phyloP scores from a whole-genome alignment of 768 basidiomycete species.

The Leccinum longicurvipes region DNA sequence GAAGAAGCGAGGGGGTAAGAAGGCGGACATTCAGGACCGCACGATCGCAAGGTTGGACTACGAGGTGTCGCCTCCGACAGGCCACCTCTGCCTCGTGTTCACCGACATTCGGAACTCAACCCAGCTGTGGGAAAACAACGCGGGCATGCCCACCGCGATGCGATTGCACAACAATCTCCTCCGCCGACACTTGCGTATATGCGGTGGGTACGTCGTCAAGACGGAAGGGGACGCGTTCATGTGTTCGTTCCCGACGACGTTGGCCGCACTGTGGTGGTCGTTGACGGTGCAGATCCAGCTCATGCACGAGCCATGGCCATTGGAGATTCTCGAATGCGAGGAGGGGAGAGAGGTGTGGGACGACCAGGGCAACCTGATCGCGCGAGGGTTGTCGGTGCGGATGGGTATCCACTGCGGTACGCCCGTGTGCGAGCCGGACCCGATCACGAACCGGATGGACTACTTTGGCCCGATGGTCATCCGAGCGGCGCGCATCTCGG shows the following conservation, averaged over 20 bases:
- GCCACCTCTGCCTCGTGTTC: constrained; percentile 90
- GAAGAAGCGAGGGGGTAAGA: constrained; percentile 38
- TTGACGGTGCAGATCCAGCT: constrained; percentile 82
- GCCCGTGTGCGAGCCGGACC: constrained; percentile 89
- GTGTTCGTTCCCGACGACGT: constrained; percentile 91
- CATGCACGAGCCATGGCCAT: constrained; percentile 82
- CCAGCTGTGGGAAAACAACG: constrained; percentile 92
- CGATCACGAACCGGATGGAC: constrained; percentile 93
- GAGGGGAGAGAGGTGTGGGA: constrained; percentile 84
- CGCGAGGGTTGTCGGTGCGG: constrained; percentile 87
- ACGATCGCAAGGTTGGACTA: constrained; percentile 61
- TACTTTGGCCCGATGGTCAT: constrained; percentile 98
- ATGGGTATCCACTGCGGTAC: constrained; percentile 96
- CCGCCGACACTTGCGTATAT: constrained; percentile 79
- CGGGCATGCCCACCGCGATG: constrained; percentile 94
- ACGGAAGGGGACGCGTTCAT: constrained; percentile 99
- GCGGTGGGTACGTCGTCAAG: constrained; percentile 98
- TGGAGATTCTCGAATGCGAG: constrained; percentile 88
- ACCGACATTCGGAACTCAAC: constrained; percentile 98
- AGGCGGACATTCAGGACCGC: constrained; percentile 52
- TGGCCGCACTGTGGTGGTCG: constrained; percentile 88
- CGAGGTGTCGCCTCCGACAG: constrained; percentile 82
- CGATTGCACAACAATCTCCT: constrained; percentile 84
- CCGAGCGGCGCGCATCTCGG: constrained; percentile 81
- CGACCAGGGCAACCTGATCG: constrained; percentile 60